Evolutionary conservation across 208 protist genomes (phyloP), one percentile per base, ranked within the genome.

Genomic region (Porcisia hertigi): DNA sequence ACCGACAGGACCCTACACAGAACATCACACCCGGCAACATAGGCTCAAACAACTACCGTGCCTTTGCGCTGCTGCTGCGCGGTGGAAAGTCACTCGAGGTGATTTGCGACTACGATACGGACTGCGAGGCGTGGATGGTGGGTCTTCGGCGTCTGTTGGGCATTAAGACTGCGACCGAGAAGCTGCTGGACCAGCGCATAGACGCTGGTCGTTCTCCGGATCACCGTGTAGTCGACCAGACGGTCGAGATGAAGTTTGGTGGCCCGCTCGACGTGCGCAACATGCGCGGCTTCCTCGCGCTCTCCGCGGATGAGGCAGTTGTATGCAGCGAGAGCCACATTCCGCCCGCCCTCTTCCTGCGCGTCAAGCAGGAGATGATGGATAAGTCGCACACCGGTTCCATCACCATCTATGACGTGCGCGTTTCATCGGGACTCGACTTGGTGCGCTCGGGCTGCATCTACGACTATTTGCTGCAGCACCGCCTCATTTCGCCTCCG

Each of bases 41-140:
- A 41, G 90, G 92, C 64, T 47, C 86, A 39, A 86, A 95, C 87
- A 96, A 95, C 82, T 97, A 97, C 80, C 89, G 94, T 66, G 74
- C 94, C 14, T 98, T 98, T 69, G 90, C 84, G 16, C 71, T 98
- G 36, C 75, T 96, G 55, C 83, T 98, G 72, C 80, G 84, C 7
- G 91, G 90, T 55, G 92, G 92, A 20, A 96, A 94, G 81, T 92
- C 92, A 1, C 83, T 96, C n/a, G 94, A 98, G 77, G 77, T 98
- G 66, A 88, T 98, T 30, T 96, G 92, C 82, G 91, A 98, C 70
- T 88, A 89, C 0, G 93, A 97, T 90, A 90, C 88, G 18, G 94
- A 98, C 85, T 97, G 85, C 52, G 94, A 98, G 77, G 94, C 92
- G 45, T 97, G 92, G 93, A 69, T 96, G 65, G 89, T 98, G 36